Conservation (phyloP, 148 eudicot genomes). For the Nyssa sinensis region DNA sequence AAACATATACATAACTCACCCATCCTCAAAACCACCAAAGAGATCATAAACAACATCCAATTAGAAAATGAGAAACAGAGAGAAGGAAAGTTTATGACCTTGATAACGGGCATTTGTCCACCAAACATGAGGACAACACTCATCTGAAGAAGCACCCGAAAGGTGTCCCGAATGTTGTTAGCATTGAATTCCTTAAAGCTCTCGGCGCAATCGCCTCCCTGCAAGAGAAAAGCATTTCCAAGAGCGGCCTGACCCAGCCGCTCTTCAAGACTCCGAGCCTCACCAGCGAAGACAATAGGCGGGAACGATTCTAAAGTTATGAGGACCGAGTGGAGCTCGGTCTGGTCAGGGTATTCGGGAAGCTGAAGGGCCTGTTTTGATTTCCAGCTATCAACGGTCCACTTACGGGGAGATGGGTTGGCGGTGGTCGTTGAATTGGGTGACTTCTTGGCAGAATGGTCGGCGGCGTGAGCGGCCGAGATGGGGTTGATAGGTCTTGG, state of each 20-base stretch:
- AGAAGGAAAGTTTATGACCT: slow-evolving; percentile 30
- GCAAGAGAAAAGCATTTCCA: slow-evolving; percentile 61
- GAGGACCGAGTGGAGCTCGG: slow-evolving; percentile 44
- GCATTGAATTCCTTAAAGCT: slow-evolving; percentile 75
- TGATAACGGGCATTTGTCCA: slow-evolving; percentile 75
- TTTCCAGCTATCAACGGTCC: slow-evolving; percentile 60
- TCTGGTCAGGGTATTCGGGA: slow-evolving; percentile 55
- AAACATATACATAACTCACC: not conserved
- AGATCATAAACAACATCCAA: not conserved
- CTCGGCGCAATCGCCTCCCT: slow-evolving; percentile 87
- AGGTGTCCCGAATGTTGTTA: slow-evolving; percentile 71
- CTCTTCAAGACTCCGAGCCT: slow-evolving; percentile 63
- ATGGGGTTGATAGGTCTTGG: slow-evolving; percentile 10
- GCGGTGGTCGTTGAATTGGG: slow-evolving; percentile 18
- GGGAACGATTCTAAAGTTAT: slow-evolving; percentile 58
- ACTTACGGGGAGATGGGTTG: slow-evolving; percentile 19
- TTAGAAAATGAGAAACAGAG: not conserved
- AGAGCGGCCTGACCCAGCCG: slow-evolving; percentile 61
- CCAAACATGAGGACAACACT: slow-evolving; percentile 79
- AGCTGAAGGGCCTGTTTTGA: slow-evolving; percentile 50
- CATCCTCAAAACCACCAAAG: not conserved
- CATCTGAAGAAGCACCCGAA: slow-evolving; percentile 72
- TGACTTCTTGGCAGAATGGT: slow-evolving; percentile 11
- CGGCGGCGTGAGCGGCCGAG: slow-evolving; percentile 21
- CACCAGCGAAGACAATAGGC: slow-evolving; percentile 71